Evolutionary conservation across 495 filamentous ascomycete genomes (phyloP).

Genomic region (Melanomma pulvis-pyrius): DNA sequence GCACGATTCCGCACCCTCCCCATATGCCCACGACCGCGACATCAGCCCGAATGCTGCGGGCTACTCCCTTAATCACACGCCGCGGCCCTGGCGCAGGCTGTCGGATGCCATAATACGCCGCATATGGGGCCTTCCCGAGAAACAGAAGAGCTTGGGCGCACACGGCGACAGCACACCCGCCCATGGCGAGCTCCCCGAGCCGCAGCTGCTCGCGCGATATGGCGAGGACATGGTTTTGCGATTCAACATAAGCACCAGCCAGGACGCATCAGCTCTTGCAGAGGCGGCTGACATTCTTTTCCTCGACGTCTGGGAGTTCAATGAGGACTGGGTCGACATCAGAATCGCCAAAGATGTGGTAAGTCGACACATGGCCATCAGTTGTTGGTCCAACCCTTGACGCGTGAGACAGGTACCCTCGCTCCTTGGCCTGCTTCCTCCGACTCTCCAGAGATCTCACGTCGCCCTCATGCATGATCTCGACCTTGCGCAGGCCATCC

Average conservation of each 20-base stretch:
- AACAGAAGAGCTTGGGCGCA: conserved; percentile 27
- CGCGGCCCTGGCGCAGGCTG: conserved; percentile 53
- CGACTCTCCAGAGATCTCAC: conserved; percentile 72
- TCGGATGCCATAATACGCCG: conserved; percentile 67
- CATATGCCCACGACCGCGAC: neutral
- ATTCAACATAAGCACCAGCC: conserved; percentile 72
- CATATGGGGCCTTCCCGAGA: conserved; percentile 60
- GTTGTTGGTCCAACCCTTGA: neutral
- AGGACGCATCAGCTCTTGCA: conserved; percentile 73
- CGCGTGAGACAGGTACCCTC: conserved; percentile 60
- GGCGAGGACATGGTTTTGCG: conserved; percentile 82
- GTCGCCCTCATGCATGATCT: conserved; percentile 73
- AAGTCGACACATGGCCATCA: conserved; percentile 36
- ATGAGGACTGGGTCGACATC: conserved; percentile 83
- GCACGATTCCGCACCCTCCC: conserved; percentile 11
- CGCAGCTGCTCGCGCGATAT: conserved; percentile 65
- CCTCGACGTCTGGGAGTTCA: conserved; percentile 89
- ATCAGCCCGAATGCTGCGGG: neutral
- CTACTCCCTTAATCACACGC: conserved; percentile 3
- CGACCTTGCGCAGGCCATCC: conserved; percentile 70
- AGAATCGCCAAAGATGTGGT: conserved; percentile 77
- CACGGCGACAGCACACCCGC: neutral
- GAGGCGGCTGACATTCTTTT: conserved; percentile 75
- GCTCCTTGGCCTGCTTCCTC: conserved; percentile 80
- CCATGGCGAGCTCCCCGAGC: neutral